Evolutionary conservation across 345 rosid species (phyloP), one percentile per base, ranked within the genome.

Genomic region (Aurinia saxatilis): DNA sequence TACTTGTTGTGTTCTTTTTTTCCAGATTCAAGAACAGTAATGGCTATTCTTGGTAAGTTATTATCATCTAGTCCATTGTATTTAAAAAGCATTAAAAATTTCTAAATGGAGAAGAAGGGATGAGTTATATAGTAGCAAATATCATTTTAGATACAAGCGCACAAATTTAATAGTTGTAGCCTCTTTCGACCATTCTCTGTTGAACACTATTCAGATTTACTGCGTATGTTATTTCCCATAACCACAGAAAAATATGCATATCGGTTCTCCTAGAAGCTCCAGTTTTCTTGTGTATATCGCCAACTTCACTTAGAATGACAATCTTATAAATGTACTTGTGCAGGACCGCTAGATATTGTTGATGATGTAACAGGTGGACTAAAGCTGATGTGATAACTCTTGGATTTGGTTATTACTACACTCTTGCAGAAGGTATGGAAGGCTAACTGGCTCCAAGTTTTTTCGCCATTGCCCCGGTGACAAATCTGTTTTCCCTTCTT

Each of bases 1-100:
- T 48, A 63, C 13, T 50, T 60, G 40, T 39, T 46, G n/a, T n/a
- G n/a, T n/a, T n/a, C n/a, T n/a, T 63, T 69, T 18, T 63, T 69
- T 40, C 30, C 89, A 93, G 99, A 90, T 83, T 93, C 99, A 63
- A 90, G 97, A 79, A 93, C 99, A 0, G 99, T 93, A 76, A 93
- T 93, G 97, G 96, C 99, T 49, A 81, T 93, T 75, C 87, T 93
- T 59, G 99, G 97, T 92, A 75, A 77, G 86, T 17, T 13, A n/a
- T 18, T 19, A 68, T 15, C 23, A n/a, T n/a, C n/a, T n/a, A n/a
- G n/a, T n/a, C n/a, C n/a, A n/a, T n/a, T n/a, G n/a, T n/a, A n/a
- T n/a, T n/a, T n/a, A n/a, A n/a, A n/a, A n/a, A n/a, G n/a, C n/a
- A n/a, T n/a, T n/a, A n/a, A n/a, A n/a, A n/a, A n/a, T n/a, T n/a